Evolutionary conservation across 352 stramenopile species (phyloP), one percentile per base, ranked within the genome.

Genomic region (Pythium apleroticum): DNA sequence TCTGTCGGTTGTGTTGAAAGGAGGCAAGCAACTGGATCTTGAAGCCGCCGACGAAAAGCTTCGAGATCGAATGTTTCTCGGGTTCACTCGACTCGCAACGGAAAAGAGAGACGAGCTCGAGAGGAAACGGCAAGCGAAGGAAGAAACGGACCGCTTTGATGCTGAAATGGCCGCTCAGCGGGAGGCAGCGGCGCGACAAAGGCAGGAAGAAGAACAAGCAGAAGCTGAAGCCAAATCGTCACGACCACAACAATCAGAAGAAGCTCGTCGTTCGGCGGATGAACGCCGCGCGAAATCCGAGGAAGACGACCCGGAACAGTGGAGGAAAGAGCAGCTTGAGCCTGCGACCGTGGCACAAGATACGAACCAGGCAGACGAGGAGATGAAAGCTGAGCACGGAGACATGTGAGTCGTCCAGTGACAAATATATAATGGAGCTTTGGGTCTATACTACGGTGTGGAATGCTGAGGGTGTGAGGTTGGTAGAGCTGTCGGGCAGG

Each of bases 11-110:
- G 20, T 73, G 15, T 78, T 71, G 28, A 75, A 55, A 11, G 74
- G 87, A 25, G 75, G 76, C 30, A 83, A 86, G 63, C 74, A 64
- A 14, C 35, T 91, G 17, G 71, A 78, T 9, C 71, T 91, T 4
- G 77, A 88, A 46, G 76, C 81, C 1, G 84, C 79, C 20, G 74
- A 83, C 41, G 76, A 82, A 31, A 52, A 63, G 7, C 71, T 68
- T 61, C 73, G 75, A 1, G 71, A 88, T 52, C 75, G 77, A 0
- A 48, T 91, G 9, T 80, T 72, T 50, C 31, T 84, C 0, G 81
- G 83, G 0, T 91, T 91, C 41, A 80, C 71, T 0, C 68, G 71
- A 1, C 74, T 88, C 22, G 71, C 71, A 17, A 41, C 64, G n/a
- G 81, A 90, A 28, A 84, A 86, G 25, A 48, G 57, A 4, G 61